These are phyloP conservation scores for Marasmius oreades DNA, from an alignment of 1,284 basidiomycete genomes.

Conservation along the genomic window DNA sequence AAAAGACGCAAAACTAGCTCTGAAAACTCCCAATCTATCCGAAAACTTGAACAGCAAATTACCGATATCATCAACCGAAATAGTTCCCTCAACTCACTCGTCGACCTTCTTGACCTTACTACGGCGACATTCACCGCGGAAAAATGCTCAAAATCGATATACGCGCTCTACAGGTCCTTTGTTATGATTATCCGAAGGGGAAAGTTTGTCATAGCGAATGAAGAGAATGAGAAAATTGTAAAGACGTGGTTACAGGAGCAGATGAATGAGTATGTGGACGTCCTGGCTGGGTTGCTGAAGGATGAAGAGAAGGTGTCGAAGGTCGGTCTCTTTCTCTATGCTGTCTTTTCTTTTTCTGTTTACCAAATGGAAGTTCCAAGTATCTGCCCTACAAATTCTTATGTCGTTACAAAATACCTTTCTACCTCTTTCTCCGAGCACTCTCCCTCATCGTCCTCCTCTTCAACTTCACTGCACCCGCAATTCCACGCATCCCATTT, in stretches of 20 bases:
- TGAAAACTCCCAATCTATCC: slow-evolving; percentile 28
- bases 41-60: slow-evolving; percentile 50
- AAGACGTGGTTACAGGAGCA: slow-evolving; percentile 75
- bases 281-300: slow-evolving; percentile 67
- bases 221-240: slow-evolving; percentile 62
- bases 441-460: slow-evolving; percentile 15
- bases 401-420: slow-evolving; percentile 79
- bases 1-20: slow-evolving; percentile 51
- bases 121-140: slow-evolving; percentile 42
- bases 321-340: slow-evolving; percentile 23
- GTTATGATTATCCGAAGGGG: slow-evolving; percentile 60
- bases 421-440: slow-evolving; percentile 58
- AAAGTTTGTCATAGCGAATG: slow-evolving; percentile 45
- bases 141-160: slow-evolving; percentile 72
- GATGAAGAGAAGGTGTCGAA: slow-evolving; percentile 61
- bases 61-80: slow-evolving; percentile 47
- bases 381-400: slow-evolving; percentile 73
- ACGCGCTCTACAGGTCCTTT: slow-evolving; percentile 81
- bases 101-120: slow-evolving; percentile 68
- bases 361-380: slow-evolving; percentile 39
- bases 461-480: slow-evolving; percentile 27
- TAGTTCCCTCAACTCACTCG: slow-evolving; percentile 74
- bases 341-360: not conserved
- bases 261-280: slow-evolving; percentile 62
- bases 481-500: slow-evolving; percentile 74